Conservation (phyloP, 164 flowering plant genomes). For the Hamamelis virginiana region DNA sequence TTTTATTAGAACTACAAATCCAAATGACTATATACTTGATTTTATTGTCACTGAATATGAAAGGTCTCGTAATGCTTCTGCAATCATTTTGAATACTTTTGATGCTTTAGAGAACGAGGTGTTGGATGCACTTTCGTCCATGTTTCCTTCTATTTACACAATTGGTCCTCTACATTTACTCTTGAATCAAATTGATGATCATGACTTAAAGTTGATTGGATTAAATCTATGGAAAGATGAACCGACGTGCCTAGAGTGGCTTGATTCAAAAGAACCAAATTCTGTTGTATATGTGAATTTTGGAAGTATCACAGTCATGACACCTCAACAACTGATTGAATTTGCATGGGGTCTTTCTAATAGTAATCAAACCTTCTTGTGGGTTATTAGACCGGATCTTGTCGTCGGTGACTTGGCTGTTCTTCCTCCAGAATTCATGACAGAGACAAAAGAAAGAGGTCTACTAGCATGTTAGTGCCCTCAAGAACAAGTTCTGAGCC, state of each 20-base stretch:
- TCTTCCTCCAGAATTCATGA: constrained; percentile 29
- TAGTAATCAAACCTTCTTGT: constrained; percentile 36
- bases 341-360: constrained; percentile 60
- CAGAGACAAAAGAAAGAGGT: constrained; percentile 30
- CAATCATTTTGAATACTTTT: constrained; percentile 41
- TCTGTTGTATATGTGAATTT: constrained; percentile 52
- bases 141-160: constrained; percentile 21
- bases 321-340: constrained; percentile 36
- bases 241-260: constrained; percentile 36
- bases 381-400: constrained; percentile 52
- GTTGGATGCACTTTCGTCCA: constrained; percentile 25
- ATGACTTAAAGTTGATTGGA: constrained; percentile 12
- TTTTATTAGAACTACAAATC: constrained; percentile 34
- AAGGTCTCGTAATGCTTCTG: constrained; percentile 22
- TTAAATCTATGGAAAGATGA: constrained; percentile 56
- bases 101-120: constrained; percentile 36
- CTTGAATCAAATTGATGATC: constrained; percentile 4
- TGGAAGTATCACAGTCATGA: constrained; percentile 44
- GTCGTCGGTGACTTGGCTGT: constrained; percentile 32
- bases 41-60: constrained; percentile 6
- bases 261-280: constrained; percentile 31
- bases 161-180: constrained; percentile 41
- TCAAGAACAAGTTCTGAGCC: constrained; percentile 37
- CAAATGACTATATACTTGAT: constrained; percentile 26
- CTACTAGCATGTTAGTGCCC: constrained; percentile 43